phyloP scores from a whole-genome alignment of 495 filamentous ascomycete species.

The Penicillium argentinense region DNA sequence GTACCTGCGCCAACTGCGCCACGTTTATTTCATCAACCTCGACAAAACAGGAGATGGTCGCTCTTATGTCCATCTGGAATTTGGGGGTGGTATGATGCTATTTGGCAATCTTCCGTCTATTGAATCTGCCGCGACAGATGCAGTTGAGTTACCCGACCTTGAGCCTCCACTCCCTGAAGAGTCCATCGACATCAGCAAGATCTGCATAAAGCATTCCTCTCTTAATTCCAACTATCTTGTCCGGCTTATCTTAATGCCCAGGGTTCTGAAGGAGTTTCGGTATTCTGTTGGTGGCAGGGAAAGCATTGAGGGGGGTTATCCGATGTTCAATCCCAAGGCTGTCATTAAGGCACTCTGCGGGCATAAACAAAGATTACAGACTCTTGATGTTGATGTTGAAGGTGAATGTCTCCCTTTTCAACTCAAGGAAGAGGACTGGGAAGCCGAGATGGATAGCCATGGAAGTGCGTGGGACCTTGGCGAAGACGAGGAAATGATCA shows the following conservation, averaged over 20 bases:
- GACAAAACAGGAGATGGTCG: slow-evolving; percentile 10
- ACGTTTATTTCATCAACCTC: slow-evolving; percentile 17
- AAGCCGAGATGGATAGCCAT: too few relatives aligned
- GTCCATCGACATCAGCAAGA: slow-evolving; percentile 23
- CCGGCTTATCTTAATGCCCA: slow-evolving; percentile 17
- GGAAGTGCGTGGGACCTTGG: neutral
- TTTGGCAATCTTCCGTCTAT: neutral
- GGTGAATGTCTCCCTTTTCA: too few relatives aligned
- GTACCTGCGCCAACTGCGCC: slow-evolving; percentile 24
- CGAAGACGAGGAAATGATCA: neutral
- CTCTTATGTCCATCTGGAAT: slow-evolving; percentile 15
- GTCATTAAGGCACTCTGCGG: slow-evolving; percentile 21
- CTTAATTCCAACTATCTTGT: slow-evolving; percentile 13
- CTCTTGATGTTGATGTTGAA: slow-evolving; percentile 23
- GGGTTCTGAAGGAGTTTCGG: slow-evolving; percentile 16
- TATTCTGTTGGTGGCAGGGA: slow-evolving; percentile 24
- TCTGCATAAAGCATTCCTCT: slow-evolving; percentile 19
- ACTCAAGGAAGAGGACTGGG: too few relatives aligned
- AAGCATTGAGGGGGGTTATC: slow-evolving; percentile 3
- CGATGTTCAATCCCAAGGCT: slow-evolving; percentile 20
- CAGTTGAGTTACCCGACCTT: neutral
- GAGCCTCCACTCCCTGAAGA: too few relatives aligned
- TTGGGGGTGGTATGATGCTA: slow-evolving; percentile 7
- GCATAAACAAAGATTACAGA: slow-evolving; percentile 26
- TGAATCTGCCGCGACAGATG: neutral